Percentiles rank a stretch among this genome's conserved stretches.
phyloP scores from a whole-genome alignment of 2,329 filamentous ascomycete genomes.

The Cladosporium sp. region DNA sequence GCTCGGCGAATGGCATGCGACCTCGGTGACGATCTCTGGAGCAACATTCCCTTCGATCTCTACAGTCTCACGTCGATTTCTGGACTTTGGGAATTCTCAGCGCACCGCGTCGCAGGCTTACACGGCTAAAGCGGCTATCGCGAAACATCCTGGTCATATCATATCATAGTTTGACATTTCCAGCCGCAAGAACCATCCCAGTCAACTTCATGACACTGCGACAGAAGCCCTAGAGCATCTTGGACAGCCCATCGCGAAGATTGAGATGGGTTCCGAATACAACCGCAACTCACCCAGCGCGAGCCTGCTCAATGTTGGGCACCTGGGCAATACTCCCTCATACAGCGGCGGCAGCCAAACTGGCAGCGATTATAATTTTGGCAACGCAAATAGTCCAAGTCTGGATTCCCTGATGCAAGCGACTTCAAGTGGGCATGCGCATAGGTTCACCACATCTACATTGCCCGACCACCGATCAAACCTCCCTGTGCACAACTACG shows the following conservation, averaged over 20 bases:
- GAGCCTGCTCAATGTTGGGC: conserved; percentile 20
- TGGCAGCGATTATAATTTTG: conserved; percentile 27
- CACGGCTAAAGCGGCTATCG: too few species aligned
- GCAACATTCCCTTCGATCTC: background rate
- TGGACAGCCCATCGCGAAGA: background rate
- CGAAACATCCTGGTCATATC: too few species aligned
- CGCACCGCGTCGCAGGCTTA: background rate
- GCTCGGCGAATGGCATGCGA: conserved; percentile 3
- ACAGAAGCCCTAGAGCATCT: background rate
- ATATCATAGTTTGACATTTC: too few species aligned
- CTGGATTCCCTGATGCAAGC: conserved; percentile 20
- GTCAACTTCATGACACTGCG: background rate
- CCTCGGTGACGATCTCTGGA: conserved; percentile 5
- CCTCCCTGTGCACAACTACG: conserved; percentile 11
- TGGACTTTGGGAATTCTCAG: background rate
- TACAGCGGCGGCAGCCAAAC: conserved; percentile 25
- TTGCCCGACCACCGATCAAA: conserved; percentile 15
- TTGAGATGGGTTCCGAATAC: conserved; percentile 18
- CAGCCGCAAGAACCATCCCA: background rate
- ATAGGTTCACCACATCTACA: conserved; percentile 11
- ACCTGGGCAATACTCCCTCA: conserved; percentile 20
- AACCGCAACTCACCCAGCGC: conserved; percentile 16
- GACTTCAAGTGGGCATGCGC: conserved; percentile 5
- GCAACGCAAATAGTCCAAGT: conserved; percentile 20
- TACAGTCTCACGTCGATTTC: background rate